These are phyloP conservation scores for Ilyonectria destructans DNA, from an alignment of 2,329 filamentous ascomycete species.

Conservation along the genomic window DNA sequence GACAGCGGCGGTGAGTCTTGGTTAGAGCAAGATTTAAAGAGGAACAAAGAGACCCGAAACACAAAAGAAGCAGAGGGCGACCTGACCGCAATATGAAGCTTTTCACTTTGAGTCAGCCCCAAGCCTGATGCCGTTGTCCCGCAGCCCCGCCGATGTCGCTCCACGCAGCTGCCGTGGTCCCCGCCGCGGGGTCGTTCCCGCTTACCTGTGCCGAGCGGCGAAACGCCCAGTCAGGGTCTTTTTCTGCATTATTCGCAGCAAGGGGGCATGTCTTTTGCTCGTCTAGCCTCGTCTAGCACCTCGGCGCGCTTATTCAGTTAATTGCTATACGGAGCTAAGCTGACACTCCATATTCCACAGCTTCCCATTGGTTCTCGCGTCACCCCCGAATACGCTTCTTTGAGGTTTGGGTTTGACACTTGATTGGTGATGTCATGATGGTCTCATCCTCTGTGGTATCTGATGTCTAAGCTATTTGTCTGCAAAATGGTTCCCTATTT, in stretches of 20 bases:
- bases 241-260: background rate
- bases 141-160: constrained; percentile 45
- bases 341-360: constrained; percentile 24
- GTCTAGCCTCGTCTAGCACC: background rate
- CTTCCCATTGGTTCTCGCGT: constrained; percentile 36
- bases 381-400: too few relatives aligned
- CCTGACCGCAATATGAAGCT: constrained; percentile 28
- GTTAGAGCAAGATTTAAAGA: background rate
- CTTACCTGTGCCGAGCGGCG: background rate
- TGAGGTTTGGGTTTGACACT: background rate
- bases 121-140: constrained; percentile 4
- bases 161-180: background rate
- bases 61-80: background rate
- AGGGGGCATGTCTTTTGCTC: background rate
- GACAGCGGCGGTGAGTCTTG: background rate
- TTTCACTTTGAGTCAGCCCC: constrained; percentile 28
- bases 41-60: background rate
- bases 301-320: too few relatives aligned
- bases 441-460: background rate
- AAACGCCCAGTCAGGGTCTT: background rate
- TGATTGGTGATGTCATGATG: constrained; percentile 41
- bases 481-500: background rate
- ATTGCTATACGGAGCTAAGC: constrained; percentile 11
- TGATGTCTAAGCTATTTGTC: too few relatives aligned
- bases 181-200: constrained; percentile 39